These are phyloP conservation scores for Colletotrichum noveboracense DNA, from an alignment of 2,329 filamentous ascomycete genomes.

Conservation along the genomic window DNA sequence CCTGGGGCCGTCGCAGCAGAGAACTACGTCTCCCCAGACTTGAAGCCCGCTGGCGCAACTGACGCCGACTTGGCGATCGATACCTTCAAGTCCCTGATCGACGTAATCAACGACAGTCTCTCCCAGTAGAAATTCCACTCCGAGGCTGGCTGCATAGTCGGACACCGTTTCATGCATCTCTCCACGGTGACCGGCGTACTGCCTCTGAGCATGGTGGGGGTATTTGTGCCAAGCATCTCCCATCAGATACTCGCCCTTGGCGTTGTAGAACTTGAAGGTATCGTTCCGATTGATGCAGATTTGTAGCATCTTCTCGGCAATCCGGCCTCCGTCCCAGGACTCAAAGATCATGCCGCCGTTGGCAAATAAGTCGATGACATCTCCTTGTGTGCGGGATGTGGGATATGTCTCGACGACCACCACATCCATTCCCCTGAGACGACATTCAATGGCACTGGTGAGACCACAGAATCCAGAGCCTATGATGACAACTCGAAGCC, in stretches of 20 bases:
- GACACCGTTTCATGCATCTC: not conserved
- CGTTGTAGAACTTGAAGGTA: not conserved
- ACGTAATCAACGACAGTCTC: not conserved
- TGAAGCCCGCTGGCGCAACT: not conserved
- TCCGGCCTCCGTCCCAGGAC: not conserved
- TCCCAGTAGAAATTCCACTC: not conserved
- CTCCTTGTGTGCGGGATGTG: not conserved
- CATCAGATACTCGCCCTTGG: not conserved
- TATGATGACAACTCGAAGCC: not conserved
- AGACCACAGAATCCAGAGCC: not conserved
- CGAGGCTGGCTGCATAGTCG: not conserved
- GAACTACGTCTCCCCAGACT: not conserved
- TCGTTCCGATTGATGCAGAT: not conserved
- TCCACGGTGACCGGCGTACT: not conserved
- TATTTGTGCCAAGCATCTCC: not conserved
- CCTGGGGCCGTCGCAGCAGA: not conserved
- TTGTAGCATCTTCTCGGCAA: not conserved
- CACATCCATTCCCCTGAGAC: not conserved
- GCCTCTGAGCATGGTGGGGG: not conserved
- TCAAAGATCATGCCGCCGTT: not conserved
- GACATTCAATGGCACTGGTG: not conserved
- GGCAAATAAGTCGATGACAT: not conserved
- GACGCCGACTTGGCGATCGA: not conserved
- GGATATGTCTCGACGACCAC: not conserved
- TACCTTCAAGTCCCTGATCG: not conserved